Base-by-base conservation (phyloP, 2,329 filamentous ascomycete species). In the Helminthosporium solani region DNA sequence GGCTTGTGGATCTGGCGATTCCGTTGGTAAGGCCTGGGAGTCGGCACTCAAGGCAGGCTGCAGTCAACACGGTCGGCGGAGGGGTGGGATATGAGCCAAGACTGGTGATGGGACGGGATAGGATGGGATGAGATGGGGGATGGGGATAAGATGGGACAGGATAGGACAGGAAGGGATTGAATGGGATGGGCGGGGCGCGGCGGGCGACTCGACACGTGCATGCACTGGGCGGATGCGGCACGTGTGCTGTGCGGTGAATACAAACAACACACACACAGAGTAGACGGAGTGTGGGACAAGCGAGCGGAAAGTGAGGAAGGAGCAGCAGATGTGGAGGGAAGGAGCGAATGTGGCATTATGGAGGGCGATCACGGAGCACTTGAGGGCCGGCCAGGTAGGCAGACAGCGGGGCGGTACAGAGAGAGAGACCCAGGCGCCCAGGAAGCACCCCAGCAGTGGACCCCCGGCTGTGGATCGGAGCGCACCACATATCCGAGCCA, bases 11-110 rank as follows among this genome's bases (percentile, higher is more conserved):
- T n/a, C n/a, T n/a, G n/a, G n/a, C n/a, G n/a, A n/a, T n/a, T n/a
- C n/a, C n/a, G n/a, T n/a, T n/a, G n/a, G n/a, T n/a, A n/a, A n/a
- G n/a, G n/a, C n/a, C n/a, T n/a, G n/a, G n/a, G n/a, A n/a, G n/a
- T n/a, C n/a, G n/a, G n/a, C n/a, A n/a, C n/a, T n/a, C n/a, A n/a
- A n/a, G n/a, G n/a, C n/a, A n/a, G 28, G 33, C 33, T 15, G 20
- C 37, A 20, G 23, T 9, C 30, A 21, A 30, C 16, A 31, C n/a
- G n/a, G n/a, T n/a, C 15, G 7, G 23, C 15, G 43, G 15, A 35
- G 43, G 43, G 38, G 30, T 28, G 44, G 37, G 38, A 31, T 40
- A 23, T 3, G 28, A 16, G 37, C 44, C 44, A 46, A 46, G 38
- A n/a, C n/a, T n/a, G n/a, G n/a, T n/a, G n/a, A n/a, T n/a, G n/a